Conservation (phyloP, 176 grass and related monocot genomes). For the Cenchrus americanus region DNA sequence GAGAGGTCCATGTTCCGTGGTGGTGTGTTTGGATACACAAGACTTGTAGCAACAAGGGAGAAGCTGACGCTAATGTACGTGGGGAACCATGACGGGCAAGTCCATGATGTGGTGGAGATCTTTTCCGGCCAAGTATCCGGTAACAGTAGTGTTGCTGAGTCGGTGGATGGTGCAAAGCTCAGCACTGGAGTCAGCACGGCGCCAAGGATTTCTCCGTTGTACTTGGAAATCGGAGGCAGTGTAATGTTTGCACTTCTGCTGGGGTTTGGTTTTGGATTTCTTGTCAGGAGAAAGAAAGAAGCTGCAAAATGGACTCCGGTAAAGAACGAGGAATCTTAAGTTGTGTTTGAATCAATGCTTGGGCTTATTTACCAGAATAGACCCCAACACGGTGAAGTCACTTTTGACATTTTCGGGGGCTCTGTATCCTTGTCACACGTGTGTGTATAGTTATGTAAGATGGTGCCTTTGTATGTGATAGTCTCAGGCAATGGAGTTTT, state of each 20-base stretch:
- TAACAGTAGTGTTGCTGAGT: background rate
- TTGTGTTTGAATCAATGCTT: background rate
- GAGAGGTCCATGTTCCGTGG: constrained; percentile 80
- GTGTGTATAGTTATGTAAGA: constrained; percentile 18
- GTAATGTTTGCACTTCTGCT: constrained; percentile 50
- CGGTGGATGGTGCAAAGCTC: constrained; percentile 27
- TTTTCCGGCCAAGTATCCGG: constrained; percentile 48
- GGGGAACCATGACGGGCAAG: constrained; percentile 92
- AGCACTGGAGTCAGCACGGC: constrained; percentile 8
- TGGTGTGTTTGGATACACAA: constrained; percentile 83
- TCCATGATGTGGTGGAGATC: constrained; percentile 90
- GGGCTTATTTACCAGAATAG: background rate
- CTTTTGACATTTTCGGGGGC: background rate
- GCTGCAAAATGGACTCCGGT: constrained; percentile 71
- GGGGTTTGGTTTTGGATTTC: constrained; percentile 66
- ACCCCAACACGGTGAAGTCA: background rate
- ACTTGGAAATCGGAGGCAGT: constrained; percentile 52
- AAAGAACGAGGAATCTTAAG: constrained; percentile 67
- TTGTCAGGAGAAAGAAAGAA: constrained; percentile 59
- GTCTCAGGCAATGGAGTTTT: background rate
- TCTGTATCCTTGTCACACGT: background rate
- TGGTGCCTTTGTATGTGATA: constrained; percentile 21
- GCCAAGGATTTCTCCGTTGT: constrained; percentile 25
- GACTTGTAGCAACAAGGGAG: constrained; percentile 75
- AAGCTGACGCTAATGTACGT: constrained; percentile 74